Base-by-base conservation (phyloP, 2,329 filamentous ascomycete species). In the Fusarium sp. region DNA sequence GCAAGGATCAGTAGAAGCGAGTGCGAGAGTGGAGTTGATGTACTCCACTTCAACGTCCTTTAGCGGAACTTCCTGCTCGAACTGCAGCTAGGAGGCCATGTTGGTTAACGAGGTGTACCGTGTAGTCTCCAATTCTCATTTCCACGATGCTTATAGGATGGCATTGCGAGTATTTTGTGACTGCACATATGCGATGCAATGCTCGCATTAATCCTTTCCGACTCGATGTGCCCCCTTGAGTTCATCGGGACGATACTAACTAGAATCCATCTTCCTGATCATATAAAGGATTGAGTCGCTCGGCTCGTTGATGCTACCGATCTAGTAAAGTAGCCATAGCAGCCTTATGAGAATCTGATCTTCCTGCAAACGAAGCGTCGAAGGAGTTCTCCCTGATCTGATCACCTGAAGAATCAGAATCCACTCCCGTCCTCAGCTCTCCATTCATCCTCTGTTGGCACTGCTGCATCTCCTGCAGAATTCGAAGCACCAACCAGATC, bases 11-110 rank as follows among this genome's bases (percentile, higher is more conserved):
- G 30, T 4, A 20, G n/a, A 67, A 51, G 62, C 67, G 67, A 69
- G 35, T 69, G 67, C 66, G 67, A 67, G 47, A 27, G 67, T 56
- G 67, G 62, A 17, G 23, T 46, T 25, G 4, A 11, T 33, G 39
- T 37, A 45, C 62, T 70, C 62, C 62, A 69, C 62, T 20, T 10
- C 43, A 39, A 56, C 54, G 41, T 48, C 40, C 40, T 33, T n/a
- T 20, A 10, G 35, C 35, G 35, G 35, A 37, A 37, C 17, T 37
- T 6, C 35, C 20, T 19, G 15, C 27, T 60, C 39, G 23, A 37
- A 56, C 44, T 47, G 25, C 27, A 49, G 39, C n/a, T 11, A 17
- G 22, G 33, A 47, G 48, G 46, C 19, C 25, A 43, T 46, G 17
- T 48, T 33, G 15, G 59, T 64, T 45, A 23, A 39, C 27, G 4